These are phyloP conservation scores for Podochytrium sp. DNA, from an alignment of 192 early-diverging fungal species.

Conservation along the genomic window DNA sequence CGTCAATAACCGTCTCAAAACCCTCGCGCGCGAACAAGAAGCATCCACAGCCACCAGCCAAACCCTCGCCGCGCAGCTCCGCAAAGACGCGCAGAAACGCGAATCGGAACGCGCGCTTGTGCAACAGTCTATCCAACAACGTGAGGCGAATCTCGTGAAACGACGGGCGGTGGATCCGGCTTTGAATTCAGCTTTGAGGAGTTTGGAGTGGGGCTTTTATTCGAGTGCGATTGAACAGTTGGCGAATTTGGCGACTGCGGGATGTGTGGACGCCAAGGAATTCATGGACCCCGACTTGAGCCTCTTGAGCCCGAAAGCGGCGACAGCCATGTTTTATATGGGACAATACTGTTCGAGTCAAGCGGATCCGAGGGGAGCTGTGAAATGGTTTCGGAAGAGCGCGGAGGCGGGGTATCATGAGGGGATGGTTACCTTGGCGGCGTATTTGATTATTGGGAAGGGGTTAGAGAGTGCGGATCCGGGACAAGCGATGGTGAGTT, in stretches of 20 bases:
- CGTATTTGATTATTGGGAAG: conserved; percentile 36
- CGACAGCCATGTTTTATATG: conserved; percentile 29
- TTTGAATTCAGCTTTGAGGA: conserved; percentile 21
- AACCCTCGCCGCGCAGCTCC: not conserved
- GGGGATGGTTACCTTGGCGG: conserved; percentile 32
- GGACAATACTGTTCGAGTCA: conserved; percentile 27
- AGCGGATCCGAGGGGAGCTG: conserved; percentile 29
- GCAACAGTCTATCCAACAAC: not conserved
- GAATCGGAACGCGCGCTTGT: not conserved
- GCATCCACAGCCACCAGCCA: not conserved
- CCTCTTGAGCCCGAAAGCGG: conserved; percentile 1
- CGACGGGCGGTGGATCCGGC: conserved; percentile 19
- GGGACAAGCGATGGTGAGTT: conserved; percentile 26
- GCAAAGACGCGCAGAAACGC: conserved; percentile 4
- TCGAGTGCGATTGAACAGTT: conserved; percentile 23
- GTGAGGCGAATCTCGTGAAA: not conserved
- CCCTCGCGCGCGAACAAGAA: not conserved
- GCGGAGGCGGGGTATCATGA: conserved; percentile 36
- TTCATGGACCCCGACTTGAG: conserved; percentile 31
- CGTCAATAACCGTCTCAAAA: conserved; percentile 11
- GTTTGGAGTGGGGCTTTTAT: conserved; percentile 36
- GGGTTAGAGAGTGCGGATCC: conserved; percentile 29
- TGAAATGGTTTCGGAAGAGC: conserved; percentile 36
- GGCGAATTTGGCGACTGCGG: conserved; percentile 11
- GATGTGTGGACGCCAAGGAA: conserved; percentile 31